Percentiles rank a stretch among this genome's conserved stretches.
phyloP scores from a whole-genome alignment of 2,329 filamentous ascomycete species.

The Lasiodiplodia theobromae region DNA sequence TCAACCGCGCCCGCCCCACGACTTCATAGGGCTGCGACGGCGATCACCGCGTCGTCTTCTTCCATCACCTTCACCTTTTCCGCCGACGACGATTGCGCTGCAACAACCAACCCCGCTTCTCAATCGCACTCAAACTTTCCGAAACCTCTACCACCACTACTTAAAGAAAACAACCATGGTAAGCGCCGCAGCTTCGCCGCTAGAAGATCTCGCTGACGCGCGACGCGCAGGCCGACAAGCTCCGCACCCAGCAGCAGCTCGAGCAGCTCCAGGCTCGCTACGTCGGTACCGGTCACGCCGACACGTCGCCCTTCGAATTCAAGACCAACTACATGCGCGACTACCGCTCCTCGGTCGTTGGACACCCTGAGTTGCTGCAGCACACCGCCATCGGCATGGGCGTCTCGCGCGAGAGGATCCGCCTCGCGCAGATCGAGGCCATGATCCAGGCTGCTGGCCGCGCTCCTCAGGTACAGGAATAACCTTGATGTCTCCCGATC shows the following conservation, averaged over 20 bases:
- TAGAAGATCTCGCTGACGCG: constrained; percentile 20
- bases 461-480: constrained; percentile 54
- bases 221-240: constrained; percentile 79
- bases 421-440: constrained; percentile 79
- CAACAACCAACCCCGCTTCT: background rate
- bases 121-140: background rate
- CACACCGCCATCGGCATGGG: constrained; percentile 93
- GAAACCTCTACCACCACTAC: background rate
- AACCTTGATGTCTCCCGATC: background rate
- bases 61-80: constrained; percentile 1
- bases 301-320: constrained; percentile 98
- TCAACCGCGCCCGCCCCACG: constrained; percentile 3
- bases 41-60: constrained; percentile 26
- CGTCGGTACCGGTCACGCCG: constrained; percentile 92
- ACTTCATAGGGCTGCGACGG: background rate
- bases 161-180: background rate
- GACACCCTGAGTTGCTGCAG: constrained; percentile 84
- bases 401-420: constrained; percentile 79
- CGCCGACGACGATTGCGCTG: background rate
- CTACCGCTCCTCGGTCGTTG: constrained; percentile 86
- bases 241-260: constrained; percentile 96
- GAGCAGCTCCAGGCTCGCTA: constrained; percentile 96
- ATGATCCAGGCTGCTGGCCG: constrained; percentile 72
- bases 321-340: constrained; percentile 94
- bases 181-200: background rate